Base-by-base conservation (phyloP, 164 flowering plant species). In the Tetrastigma voinierianum region DNA sequence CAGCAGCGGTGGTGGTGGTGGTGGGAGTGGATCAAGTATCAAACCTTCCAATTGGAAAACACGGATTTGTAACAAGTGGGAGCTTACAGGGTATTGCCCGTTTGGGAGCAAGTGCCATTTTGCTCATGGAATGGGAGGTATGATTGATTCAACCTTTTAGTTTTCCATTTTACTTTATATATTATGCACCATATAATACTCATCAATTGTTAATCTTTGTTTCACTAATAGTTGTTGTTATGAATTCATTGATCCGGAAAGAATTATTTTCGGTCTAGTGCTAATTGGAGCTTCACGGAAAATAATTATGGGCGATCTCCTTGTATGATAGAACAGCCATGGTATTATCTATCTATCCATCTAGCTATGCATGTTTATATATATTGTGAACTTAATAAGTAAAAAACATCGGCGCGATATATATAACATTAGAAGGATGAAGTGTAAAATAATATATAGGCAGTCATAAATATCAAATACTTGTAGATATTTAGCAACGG, bases 41-140 rank as follows among this genome's bases (percentile, higher is more conserved):
- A 95, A 95, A 83, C 99, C 99, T 48, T 90, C 99, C 1, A 95
- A 93, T 70, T 95, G 99, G 99, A 95, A 95, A 68, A 95, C 99
- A 4, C 87, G 97, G 84, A 90, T 95, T 62, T 95, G 99, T 70
- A 95, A 95, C 70, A 95, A 95, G 82, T 95, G 99, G 99, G 99
- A 95, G 80, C 76, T 78, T 62, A 95, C 99, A 11, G 99, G 99
- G 59, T 88, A 87, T 70, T 95, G 99, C 69, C 99, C 99, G 2
- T 95, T 95, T 64, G 99, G 99, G 49, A 87, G 69, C 86, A 95
- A 95, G 78, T 95, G 99, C 75, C 97, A 95, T 84, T 95, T 95
- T 72, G 99, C 99, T 71, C 98, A 95, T 82, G 99, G 99, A 1
- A 75, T 72, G 23, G 87, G 82, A 81, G 99, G 99, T 95, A 89